Percentiles rank a stretch among this genome's conserved stretches.
Conservation (phyloP, 2,329 filamentous ascomycete genomes). For the Diaporthe longicolla region DNA sequence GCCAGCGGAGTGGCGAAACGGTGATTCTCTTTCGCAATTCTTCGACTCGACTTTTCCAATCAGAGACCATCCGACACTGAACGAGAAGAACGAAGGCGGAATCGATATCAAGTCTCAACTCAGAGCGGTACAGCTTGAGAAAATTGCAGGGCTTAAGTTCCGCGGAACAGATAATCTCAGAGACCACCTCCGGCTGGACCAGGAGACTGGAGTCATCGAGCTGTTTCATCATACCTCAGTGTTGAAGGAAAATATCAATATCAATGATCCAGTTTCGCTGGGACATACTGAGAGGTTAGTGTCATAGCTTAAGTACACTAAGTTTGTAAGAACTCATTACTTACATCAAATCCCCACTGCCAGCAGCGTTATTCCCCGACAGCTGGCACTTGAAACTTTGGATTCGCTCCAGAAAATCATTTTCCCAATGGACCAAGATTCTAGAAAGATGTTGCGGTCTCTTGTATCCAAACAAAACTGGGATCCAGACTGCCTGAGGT, state of each 20-base stretch:
- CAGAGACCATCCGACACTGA: too few relatives aligned
- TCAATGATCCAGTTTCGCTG: neutral
- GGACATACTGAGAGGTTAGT: neutral
- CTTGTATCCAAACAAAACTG: neutral
- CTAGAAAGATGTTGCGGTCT: neutral
- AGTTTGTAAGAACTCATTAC: neutral
- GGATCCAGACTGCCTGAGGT: constrained; percentile 25
- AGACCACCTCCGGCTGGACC: neutral
- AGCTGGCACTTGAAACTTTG: constrained; percentile 11
- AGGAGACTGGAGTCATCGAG: neutral
- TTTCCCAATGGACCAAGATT: constrained; percentile 21
- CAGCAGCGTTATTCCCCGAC: constrained; percentile 11
- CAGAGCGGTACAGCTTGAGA: neutral
- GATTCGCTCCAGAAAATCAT: constrained; percentile 24
- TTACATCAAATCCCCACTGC: neutral
- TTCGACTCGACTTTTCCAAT: too few relatives aligned
- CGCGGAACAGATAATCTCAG: neutral
- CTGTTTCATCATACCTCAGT: neutral
- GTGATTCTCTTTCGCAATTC: too few relatives aligned
- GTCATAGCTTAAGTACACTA: neutral
- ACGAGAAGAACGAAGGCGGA: too few relatives aligned
- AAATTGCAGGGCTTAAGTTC: neutral
- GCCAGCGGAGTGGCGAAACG: too few relatives aligned
- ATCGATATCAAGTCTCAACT: too few relatives aligned
- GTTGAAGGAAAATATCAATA: neutral